Evolutionary conservation across 2,329 filamentous ascomycete genomes (phyloP).

Genomic region (Alternaria consortialis): DNA sequence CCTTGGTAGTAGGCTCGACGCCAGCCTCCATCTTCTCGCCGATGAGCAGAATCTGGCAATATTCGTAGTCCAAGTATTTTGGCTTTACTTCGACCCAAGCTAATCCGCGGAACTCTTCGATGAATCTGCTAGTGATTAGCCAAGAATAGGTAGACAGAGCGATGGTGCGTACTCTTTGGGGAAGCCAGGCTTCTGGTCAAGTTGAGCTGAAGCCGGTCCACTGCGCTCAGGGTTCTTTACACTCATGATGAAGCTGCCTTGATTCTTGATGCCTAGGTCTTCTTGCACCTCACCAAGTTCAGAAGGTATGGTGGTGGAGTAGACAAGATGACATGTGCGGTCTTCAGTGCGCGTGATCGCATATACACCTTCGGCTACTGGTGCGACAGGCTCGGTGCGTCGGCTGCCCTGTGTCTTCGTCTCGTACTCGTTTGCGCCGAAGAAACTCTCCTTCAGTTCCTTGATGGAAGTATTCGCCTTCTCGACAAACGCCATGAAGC

Average conservation of each 20-base stretch:
- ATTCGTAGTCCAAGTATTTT: slow-evolving; percentile 76
- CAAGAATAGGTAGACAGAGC: neutral
- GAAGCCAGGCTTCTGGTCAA: slow-evolving; percentile 74
- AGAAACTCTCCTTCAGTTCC: slow-evolving; percentile 76
- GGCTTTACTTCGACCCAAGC: slow-evolving; percentile 80
- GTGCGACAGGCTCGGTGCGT: slow-evolving; percentile 73
- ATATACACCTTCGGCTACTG: slow-evolving; percentile 87
- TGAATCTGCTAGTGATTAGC: slow-evolving; percentile 59
- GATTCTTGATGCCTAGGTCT: slow-evolving; percentile 74
- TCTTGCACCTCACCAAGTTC: slow-evolving; percentile 76
- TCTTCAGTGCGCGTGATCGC: slow-evolving; percentile 75
- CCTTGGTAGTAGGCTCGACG: slow-evolving; percentile 64
- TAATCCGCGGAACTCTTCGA: slow-evolving; percentile 74
- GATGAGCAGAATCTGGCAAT: slow-evolving; percentile 80
- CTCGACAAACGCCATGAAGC: slow-evolving; percentile 85
- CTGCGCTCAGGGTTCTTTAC: slow-evolving; percentile 80
- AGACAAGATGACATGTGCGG: slow-evolving; percentile 78
- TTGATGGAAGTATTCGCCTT: slow-evolving; percentile 72
- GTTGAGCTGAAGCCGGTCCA: slow-evolving; percentile 68
- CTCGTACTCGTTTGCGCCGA: slow-evolving; percentile 72
- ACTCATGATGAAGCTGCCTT: slow-evolving; percentile 80
- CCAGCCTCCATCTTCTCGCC: slow-evolving; percentile 71
- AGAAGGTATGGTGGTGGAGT: slow-evolving; percentile 78
- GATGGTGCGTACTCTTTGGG: slow-evolving; percentile 67
- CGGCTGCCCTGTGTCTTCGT: slow-evolving; percentile 79